Evolutionary conservation across 2,329 filamentous ascomycete species (phyloP), one percentile per base, ranked within the genome.

Genomic region (Neonectria faginata): DNA sequence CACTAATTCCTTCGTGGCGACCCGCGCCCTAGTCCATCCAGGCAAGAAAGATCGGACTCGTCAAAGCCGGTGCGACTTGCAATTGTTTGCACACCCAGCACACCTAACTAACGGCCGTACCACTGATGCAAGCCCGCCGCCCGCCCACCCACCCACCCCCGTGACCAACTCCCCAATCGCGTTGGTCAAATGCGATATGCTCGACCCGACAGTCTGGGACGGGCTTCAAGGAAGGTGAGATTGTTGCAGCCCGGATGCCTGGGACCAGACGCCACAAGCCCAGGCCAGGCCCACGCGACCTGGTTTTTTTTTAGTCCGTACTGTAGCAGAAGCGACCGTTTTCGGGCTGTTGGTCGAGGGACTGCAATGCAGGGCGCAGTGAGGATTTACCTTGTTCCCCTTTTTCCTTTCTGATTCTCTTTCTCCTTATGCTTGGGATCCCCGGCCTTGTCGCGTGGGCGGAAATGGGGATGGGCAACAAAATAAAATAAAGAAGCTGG

Each of bases 161-260:
- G n/a, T 18, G n/a, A 27, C 48, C 48, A 33, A 20, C 59, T 61
- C 64, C 63, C 70, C 70, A 72, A 71, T 71, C 64, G 59, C 44
- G 41, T 65, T 29, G 57, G 50, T 58, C 69, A 12, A 62, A 60
- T 52, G 41, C 50, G 47, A 65, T 48, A 57, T 60, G 45, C 48
- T 52, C 16, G 70, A 67, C 70, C 70, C 70, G 70, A 70, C 70
- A 71, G 70, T 61, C 45, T 58, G 70, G 70, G 57, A 67, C 67
- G 51, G 65, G 70, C 63, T 71, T 68, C 59, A 64, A 50, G 56
- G 59, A 58, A 67, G 54, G 65, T 66, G 67, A 71, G 68, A 71
- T 71, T 71, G 70, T 68, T 66, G 64, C 70, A 69, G 62, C 58
- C 58, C 60, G 66, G 66, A 62, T 69, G 55, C 51, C 62, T 58